These are phyloP conservation scores for Microcos paniculata DNA, from an alignment of 345 rosid genomes.

Conservation along the genomic window DNA sequence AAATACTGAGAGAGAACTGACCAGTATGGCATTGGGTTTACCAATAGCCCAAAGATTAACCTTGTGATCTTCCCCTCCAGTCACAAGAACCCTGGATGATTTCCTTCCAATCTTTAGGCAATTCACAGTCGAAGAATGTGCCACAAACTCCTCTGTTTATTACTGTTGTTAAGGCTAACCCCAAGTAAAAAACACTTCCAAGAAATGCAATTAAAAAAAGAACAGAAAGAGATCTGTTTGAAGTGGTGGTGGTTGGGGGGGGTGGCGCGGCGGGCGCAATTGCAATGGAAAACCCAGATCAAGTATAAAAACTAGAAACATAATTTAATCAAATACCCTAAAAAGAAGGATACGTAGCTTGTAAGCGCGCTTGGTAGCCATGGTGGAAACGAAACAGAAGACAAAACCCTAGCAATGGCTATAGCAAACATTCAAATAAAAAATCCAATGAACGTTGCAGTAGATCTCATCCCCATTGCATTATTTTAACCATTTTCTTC, in stretches of 20 bases:
- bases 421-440: conserved; percentile 38
- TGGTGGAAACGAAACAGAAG: conserved; percentile 38
- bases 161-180: conserved; percentile 45
- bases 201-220: neutral
- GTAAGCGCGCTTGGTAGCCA: conserved; percentile 97
- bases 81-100: conserved; percentile 88
- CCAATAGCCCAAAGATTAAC: conserved; percentile 99
- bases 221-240: conserved; percentile 7
- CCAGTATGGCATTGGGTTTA: conserved; percentile 97
- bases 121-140: conserved; percentile 88
- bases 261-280: no score
- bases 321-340: conserved; percentile 16
- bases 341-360: conserved; percentile 90
- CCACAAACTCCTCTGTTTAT: conserved; percentile 91
- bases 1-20: conserved; percentile 47
- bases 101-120: conserved; percentile 98
- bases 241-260: neutral
- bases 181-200: neutral
- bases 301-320: conserved; percentile 17
- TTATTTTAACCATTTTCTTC: neutral
- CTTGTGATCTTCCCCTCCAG: conserved; percentile 98
- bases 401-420: conserved; percentile 43
- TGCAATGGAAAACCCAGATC: conserved; percentile 21
- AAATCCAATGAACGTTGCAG: conserved; percentile 20
- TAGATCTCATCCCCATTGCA: conserved; percentile 30